Conservation (phyloP, 108 stramenopile species). For the Skeletonema grethae region DNA sequence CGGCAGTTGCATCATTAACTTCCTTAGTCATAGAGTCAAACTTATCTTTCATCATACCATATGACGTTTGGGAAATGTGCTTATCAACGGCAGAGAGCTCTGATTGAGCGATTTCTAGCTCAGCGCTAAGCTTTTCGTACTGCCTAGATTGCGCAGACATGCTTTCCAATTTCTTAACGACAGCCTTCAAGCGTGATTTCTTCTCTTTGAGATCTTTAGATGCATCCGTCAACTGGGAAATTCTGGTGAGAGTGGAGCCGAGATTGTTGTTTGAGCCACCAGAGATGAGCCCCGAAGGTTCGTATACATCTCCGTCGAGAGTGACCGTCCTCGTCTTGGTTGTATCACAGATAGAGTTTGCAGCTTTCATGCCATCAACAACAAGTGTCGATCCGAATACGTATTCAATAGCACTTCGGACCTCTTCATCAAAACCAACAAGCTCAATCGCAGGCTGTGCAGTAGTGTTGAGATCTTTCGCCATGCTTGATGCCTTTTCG, state of each 20-base stretch:
- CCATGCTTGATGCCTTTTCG: slow-evolving; percentile 68
- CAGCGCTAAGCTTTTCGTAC: slow-evolving; percentile 63
- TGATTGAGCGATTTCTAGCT: slow-evolving; percentile 76
- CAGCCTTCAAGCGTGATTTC: slow-evolving; percentile 42
- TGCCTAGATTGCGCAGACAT: slow-evolving; percentile 54
- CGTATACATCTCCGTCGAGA: slow-evolving; percentile 95
- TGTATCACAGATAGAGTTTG: slow-evolving; percentile 90
- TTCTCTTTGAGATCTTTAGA: slow-evolving; percentile 58
- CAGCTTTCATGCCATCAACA: slow-evolving; percentile 89
- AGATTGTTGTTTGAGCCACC: slow-evolving; percentile 87
- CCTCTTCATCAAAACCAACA: slow-evolving; percentile 96
- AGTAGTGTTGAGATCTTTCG: slow-evolving; percentile 66
- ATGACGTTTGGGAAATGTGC: slow-evolving; percentile 87
- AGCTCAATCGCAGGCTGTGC: slow-evolving; percentile 92
- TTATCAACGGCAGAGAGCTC: slow-evolving; percentile 79
- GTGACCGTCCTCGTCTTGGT: slow-evolving; percentile 94
- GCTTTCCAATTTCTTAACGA: slow-evolving; percentile 51
- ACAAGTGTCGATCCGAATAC: slow-evolving; percentile 94
- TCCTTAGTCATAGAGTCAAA: slow-evolving; percentile 73
- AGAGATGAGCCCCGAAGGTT: slow-evolving; percentile 97
- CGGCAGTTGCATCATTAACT: slow-evolving; percentile 59
- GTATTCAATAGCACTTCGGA: slow-evolving; percentile 92
- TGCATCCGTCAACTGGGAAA: slow-evolving; percentile 63
- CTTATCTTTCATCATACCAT: slow-evolving; percentile 79
- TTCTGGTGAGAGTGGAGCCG: slow-evolving; percentile 78